Evolutionary conservation across 257 asterid species (phyloP).

Genomic region (Buddleja alternifolia): DNA sequence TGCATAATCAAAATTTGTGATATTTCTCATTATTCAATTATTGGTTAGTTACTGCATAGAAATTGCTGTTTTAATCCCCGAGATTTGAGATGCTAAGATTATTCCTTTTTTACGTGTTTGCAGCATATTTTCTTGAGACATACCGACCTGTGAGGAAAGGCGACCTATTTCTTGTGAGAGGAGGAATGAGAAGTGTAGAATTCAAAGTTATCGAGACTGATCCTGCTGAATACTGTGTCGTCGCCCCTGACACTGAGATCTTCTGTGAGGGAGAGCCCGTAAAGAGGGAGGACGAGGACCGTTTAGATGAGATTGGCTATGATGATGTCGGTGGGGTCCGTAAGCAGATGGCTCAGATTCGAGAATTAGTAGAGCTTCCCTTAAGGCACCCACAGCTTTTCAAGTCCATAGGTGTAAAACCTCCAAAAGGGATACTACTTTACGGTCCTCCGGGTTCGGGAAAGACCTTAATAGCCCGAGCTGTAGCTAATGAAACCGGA

Average conservation of each 20-base stretch:
- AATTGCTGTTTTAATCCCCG: neutral
- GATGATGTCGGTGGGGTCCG: slow-evolving; percentile 73
- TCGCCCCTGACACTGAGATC: slow-evolving; percentile 61
- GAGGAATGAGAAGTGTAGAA: slow-evolving; percentile 72
- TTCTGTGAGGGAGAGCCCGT: slow-evolving; percentile 61
- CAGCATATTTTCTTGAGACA: slow-evolving; percentile 64
- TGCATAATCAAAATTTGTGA: neutral
- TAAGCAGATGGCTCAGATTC: slow-evolving; percentile 67
- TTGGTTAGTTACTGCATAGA: no score
- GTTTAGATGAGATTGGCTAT: slow-evolving; percentile 59
- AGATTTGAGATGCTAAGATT: neutral
- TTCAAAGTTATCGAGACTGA: slow-evolving; percentile 61
- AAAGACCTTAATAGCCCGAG: slow-evolving; percentile 59
- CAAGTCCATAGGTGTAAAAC: slow-evolving; percentile 62
- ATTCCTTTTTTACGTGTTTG: neutral
- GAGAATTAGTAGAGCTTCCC: slow-evolving; percentile 61
- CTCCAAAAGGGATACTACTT: slow-evolving; percentile 62
- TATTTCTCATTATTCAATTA: neutral
- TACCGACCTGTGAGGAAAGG: slow-evolving; percentile 62
- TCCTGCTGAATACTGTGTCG: slow-evolving; percentile 61
- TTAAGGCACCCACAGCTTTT: slow-evolving; percentile 68
- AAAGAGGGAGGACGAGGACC: slow-evolving; percentile 59
- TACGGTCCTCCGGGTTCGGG: slow-evolving; percentile 68
- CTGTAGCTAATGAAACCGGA: slow-evolving; percentile 67
- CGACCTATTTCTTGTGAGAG: slow-evolving; percentile 56